Evolutionary conservation across 306 rosid genomes (phyloP).

Genomic region (Macrotyloma uniflorum): DNA sequence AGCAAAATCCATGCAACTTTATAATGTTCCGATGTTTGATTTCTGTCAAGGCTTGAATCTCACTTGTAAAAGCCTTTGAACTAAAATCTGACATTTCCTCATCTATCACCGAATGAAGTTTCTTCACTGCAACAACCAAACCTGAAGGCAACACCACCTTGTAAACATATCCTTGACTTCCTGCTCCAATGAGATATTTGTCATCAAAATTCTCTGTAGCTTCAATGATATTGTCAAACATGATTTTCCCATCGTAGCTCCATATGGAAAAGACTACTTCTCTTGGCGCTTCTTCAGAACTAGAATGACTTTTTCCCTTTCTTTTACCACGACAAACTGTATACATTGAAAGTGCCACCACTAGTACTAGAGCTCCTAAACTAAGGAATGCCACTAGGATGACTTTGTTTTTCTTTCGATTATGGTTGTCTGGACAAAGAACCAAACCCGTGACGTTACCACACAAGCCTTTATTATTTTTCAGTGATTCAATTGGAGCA

Average conservation of each 20-base stretch:
- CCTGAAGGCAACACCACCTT: conserved; percentile 27
- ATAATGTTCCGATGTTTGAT: conserved; percentile 43
- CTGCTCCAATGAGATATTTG: conserved; percentile 39
- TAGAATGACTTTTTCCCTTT: neutral
- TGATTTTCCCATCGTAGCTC: conserved; percentile 40
- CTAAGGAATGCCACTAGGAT: neutral
- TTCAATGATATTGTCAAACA: conserved; percentile 40
- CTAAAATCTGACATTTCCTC: conserved; percentile 24
- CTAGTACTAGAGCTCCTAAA: conserved; percentile 11
- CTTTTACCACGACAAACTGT: neutral
- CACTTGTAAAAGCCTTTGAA: conserved; percentile 37
- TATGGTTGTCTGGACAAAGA: conserved; percentile 23
- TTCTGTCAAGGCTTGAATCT: conserved; percentile 41
- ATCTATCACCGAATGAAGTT: conserved; percentile 30
- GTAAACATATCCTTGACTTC: conserved; percentile 46
- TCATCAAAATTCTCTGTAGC: conserved; percentile 39
- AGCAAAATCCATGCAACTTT: conserved; percentile 43
- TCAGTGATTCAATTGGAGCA: conserved; percentile 30
- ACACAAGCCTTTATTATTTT: conserved; percentile 42
- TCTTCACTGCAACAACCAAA: conserved; percentile 45
- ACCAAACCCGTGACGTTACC: conserved; percentile 34
- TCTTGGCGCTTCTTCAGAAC: neutral
- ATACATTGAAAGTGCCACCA: conserved; percentile 29
- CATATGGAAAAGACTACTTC: conserved; percentile 31
- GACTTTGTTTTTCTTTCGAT: neutral